Conservation (phyloP, 2,329 filamentous ascomycete genomes). For the Ascochyta clinopodiicola region DNA sequence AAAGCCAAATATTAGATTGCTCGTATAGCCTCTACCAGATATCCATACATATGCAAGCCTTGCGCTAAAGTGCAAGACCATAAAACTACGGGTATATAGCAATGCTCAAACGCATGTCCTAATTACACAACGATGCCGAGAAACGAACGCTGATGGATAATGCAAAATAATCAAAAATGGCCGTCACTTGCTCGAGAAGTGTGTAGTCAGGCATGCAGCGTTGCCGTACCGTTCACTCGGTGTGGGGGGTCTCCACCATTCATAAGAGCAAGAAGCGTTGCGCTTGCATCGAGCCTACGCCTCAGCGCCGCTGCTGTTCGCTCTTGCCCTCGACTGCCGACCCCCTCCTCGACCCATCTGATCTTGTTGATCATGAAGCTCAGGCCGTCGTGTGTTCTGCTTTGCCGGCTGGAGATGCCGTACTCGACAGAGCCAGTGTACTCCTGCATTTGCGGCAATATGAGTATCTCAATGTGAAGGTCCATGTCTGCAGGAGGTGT, state of each 20-base stretch:
- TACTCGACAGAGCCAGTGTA: constrained; percentile 79
- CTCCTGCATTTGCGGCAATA: constrained; percentile 78
- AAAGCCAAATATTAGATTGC: constrained; percentile 17
- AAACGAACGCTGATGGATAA: constrained; percentile 2
- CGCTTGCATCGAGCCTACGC: constrained; percentile 45
- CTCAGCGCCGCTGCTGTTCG: constrained; percentile 47
- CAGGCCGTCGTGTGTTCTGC: constrained; percentile 83
- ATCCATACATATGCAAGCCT: constrained; percentile 19
- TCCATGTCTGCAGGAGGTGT: constrained; percentile 73
- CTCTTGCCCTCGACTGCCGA: constrained; percentile 47
- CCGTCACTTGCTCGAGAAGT: constrained; percentile 6
- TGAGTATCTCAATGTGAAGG: constrained; percentile 83
- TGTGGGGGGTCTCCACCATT: constrained; percentile 34
- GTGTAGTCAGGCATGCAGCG: constrained; percentile 32
- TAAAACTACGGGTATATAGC: constrained; percentile 51
- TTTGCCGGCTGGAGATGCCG: constrained; percentile 82
- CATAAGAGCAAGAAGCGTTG: constrained; percentile 42
- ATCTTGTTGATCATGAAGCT: constrained; percentile 85
- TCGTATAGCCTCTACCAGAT: constrained; percentile 13
- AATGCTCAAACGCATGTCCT: constrained; percentile 40
- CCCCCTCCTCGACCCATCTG: constrained; percentile 83
- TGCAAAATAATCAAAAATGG: constrained; percentile 5
- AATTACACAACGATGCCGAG: constrained; percentile 22
- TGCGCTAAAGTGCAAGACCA: constrained; percentile 24
- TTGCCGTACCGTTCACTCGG: constrained; percentile 35